Percentiles rank a stretch among this genome's conserved stretches.
phyloP scores from a whole-genome alignment of 257 asterid genomes.

The Rhazya stricta region DNA sequence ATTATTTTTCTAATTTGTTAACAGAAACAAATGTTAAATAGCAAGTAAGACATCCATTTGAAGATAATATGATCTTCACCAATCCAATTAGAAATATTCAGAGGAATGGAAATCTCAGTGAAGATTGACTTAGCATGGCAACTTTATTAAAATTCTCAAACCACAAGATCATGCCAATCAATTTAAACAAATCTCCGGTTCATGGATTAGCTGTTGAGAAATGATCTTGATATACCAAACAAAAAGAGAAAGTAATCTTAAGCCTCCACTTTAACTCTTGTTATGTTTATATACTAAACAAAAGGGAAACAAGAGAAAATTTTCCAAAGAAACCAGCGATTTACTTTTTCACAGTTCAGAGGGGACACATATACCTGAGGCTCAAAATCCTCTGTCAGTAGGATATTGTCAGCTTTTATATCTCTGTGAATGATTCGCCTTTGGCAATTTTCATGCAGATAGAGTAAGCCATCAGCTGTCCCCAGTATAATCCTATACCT shows the following conservation, averaged over 20 bases:
- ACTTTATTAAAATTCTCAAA: neutral
- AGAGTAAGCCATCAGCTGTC: constrained; percentile 57
- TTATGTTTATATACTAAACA: neutral
- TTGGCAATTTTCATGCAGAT: constrained; percentile 56
- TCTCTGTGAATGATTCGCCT: constrained; percentile 67
- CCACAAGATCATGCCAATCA: neutral
- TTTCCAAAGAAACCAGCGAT: neutral
- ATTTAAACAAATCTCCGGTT: neutral
- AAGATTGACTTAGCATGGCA: neutral
- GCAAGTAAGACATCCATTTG: neutral
- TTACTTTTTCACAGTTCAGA: neutral
- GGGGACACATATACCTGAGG: constrained; percentile 46
- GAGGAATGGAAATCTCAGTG: neutral
- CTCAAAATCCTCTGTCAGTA: constrained; percentile 55
- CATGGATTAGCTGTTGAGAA: neutral
- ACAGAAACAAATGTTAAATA: neutral
- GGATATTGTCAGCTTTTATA: constrained; percentile 59
- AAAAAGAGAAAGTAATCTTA: neutral
- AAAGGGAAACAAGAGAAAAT: neutral
- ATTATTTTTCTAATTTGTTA: neutral
- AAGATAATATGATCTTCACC: neutral
- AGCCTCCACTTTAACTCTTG: neutral
- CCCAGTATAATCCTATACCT: constrained; percentile 64
- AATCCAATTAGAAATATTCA: neutral
- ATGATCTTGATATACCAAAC: neutral